A percentile compares a stretch with the other conserved stretches of the same genome.
These are phyloP conservation scores for Fusarium irregulare DNA, from an alignment of 2,329 filamentous ascomycete genomes.

Conservation along the genomic window DNA sequence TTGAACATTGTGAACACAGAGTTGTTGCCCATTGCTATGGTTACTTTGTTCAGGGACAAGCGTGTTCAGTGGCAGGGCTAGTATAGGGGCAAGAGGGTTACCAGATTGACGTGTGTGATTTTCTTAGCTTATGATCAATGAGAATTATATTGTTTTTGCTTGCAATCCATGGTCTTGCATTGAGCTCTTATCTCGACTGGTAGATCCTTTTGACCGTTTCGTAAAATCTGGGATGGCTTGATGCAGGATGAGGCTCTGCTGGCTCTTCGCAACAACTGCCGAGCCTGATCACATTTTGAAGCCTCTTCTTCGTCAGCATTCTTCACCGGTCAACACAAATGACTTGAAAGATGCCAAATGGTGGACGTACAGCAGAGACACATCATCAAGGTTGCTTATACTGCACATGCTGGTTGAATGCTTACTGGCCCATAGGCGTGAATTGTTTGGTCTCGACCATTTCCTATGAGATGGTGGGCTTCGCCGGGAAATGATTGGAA, in stretches of 20 bases:
- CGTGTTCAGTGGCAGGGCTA: constrained; percentile 55
- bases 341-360: neutral
- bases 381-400: too few species aligned
- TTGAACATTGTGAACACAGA: constrained; percentile 58
- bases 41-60: constrained; percentile 57
- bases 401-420: too few species aligned
- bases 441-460: neutral
- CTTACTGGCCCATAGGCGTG: too few species aligned
- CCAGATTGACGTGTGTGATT: neutral
- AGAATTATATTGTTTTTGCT: neutral
- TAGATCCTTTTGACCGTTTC: neutral
- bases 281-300: neutral
- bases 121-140: neutral
- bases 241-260: neutral
- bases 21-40: constrained; percentile 60
- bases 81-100: fast-evolving
- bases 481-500: neutral
- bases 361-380: too few species aligned
- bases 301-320: neutral
- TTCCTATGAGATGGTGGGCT: neutral
- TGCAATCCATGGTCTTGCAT: too few species aligned
- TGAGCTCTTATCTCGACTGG: neutral
- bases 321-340: neutral
- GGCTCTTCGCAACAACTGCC: neutral
- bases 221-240: neutral